A percentile compares a stretch with the other conserved stretches of the same genome.
Evolutionary conservation across 345 rosid species (phyloP).

Genomic region (Erucastrum elatum): DNA sequence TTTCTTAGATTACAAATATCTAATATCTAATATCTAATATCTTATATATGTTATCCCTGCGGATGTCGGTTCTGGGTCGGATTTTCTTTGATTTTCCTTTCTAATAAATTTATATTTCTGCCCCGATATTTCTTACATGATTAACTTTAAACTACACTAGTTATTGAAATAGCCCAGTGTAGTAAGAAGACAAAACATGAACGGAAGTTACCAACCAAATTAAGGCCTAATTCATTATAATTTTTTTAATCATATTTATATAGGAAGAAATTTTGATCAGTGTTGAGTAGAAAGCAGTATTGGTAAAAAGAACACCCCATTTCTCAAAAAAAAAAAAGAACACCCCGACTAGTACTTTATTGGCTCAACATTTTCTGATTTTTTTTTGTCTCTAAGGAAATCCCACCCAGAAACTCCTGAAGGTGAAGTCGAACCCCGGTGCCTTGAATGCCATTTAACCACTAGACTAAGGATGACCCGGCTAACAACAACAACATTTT

Average conservation of each 20-base stretch:
- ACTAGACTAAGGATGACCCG: too few relatives aligned
- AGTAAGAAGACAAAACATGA: conserved; percentile 15
- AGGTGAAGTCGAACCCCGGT: too few relatives aligned
- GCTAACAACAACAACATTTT: too few relatives aligned
- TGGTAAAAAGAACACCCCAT: conserved; percentile 29
- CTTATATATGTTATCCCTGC: background rate
- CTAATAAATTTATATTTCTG: background rate
- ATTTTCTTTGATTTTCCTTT: background rate
- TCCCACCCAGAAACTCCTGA: too few relatives aligned
- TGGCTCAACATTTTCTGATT: background rate
- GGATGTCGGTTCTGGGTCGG: conserved; percentile 4
- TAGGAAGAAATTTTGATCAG: conserved; percentile 5
- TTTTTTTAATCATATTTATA: background rate
- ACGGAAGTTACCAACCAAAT: conserved; percentile 1
- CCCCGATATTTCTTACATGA: background rate
- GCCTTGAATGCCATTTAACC: too few relatives aligned
- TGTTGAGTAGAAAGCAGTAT: conserved; percentile 24
- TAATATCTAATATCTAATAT: too few relatives aligned
- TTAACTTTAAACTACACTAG: background rate
- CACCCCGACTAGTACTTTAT: background rate
- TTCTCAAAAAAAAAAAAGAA: too few relatives aligned
- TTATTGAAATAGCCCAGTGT: background rate
- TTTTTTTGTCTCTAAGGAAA: too few relatives aligned
- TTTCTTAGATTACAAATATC: conserved; percentile 16
- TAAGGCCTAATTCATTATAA: conserved; percentile 4